phyloP scores from a whole-genome alignment of 768 basidiomycete genomes.

The Pleurotus platypus region DNA sequence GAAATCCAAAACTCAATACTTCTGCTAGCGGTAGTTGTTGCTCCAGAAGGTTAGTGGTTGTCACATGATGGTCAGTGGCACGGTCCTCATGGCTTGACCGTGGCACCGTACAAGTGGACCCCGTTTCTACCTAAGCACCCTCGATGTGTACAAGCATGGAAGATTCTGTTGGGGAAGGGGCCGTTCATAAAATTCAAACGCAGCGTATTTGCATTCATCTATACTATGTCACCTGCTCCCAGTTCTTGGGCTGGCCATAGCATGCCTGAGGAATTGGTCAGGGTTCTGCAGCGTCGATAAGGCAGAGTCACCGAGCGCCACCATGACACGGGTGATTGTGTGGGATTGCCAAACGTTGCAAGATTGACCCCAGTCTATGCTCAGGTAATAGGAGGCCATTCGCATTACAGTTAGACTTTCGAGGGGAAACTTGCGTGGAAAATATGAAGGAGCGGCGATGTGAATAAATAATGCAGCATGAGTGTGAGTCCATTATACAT shows the following conservation, averaged over 20 bases:
- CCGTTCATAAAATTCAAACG: conserved; percentile 1
- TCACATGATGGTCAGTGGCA: conserved; percentile 9
- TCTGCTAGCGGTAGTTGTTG: not conserved
- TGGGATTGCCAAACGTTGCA: too few relatives aligned
- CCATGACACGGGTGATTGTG: too few relatives aligned
- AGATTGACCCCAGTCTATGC: too few relatives aligned
- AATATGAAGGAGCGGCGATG: too few relatives aligned
- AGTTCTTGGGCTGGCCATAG: too few relatives aligned
- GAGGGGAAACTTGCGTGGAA: too few relatives aligned
- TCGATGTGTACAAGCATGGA: not conserved
- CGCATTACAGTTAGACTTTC: too few relatives aligned
- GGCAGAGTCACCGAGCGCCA: too few relatives aligned
- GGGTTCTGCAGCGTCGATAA: too few relatives aligned
- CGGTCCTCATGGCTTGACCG: conserved; percentile 7
- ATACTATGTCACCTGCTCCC: not conserved
- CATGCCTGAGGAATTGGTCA: too few relatives aligned
- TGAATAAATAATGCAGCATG: not conserved
- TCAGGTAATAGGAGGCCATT: too few relatives aligned
- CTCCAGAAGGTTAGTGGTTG: not conserved
- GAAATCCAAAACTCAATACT: not conserved
- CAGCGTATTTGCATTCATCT: not conserved
- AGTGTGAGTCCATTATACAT: not conserved
- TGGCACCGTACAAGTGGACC: conserved; percentile 8
- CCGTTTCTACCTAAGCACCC: conserved; percentile 3
- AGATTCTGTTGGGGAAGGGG: not conserved